Evolutionary conservation across 768 basidiomycete genomes (phyloP).

Genomic region (Xerocomus spinulosus): DNA sequence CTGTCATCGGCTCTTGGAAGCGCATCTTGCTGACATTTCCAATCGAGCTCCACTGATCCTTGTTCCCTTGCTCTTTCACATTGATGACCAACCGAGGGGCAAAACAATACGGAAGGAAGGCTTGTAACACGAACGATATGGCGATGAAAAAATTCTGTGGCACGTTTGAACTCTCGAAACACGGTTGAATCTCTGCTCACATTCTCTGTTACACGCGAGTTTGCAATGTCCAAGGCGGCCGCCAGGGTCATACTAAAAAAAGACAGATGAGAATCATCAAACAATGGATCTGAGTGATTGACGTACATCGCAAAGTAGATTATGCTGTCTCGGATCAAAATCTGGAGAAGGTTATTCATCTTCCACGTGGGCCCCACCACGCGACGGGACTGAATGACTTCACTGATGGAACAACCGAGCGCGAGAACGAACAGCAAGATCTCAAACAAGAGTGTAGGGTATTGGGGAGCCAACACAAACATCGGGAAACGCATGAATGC

Average conservation of each 20-base stretch:
- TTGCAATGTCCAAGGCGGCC: neutral
- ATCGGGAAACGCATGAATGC: neutral
- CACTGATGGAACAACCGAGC: conserved; percentile 4
- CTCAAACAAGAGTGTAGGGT: conserved; percentile 14
- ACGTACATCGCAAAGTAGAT: conserved; percentile 17
- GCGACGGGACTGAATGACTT: neutral
- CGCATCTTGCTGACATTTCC: neutral
- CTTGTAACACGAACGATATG: conserved; percentile 13
- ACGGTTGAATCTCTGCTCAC: neutral
- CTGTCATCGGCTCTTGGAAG: no score
- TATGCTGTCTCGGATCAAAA: conserved; percentile 15
- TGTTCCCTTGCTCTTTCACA: conserved; percentile 7
- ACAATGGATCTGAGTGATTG: neutral
- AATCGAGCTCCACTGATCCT: conserved; percentile 2
- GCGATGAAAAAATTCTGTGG: conserved; percentile 8
- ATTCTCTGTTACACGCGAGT: neutral
- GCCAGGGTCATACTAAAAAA: neutral
- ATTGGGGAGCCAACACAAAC: conserved; percentile 2
- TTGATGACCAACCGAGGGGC: conserved; percentile 18
- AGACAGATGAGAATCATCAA: neutral
- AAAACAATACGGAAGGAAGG: conserved; percentile 14
- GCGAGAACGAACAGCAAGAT: conserved; percentile 12
- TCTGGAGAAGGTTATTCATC: conserved; percentile 6
- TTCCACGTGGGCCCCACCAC: neutral
- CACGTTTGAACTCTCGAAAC: no score